Conservation (phyloP, 495 filamentous ascomycete species). For the Cercophora scortea region DNA sequence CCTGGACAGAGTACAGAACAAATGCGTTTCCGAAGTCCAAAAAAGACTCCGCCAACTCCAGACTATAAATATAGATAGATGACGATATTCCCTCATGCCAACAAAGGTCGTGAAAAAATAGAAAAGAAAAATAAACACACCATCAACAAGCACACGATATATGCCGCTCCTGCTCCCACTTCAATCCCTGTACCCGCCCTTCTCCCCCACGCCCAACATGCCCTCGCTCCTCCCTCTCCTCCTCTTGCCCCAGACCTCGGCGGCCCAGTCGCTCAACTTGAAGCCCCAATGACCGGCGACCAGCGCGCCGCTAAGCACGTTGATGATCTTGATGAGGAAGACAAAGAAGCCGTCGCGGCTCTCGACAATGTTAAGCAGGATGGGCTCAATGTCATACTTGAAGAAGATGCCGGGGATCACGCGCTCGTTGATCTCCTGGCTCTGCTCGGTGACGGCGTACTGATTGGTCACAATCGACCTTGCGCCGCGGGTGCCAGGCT, state of each 20-base stretch:
- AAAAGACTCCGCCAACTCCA: too few relatives aligned
- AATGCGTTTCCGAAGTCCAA: too few relatives aligned
- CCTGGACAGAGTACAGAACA: too few relatives aligned
- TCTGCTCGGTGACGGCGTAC: constrained; percentile 91
- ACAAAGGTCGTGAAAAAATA: too few relatives aligned
- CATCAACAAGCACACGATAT: too few relatives aligned
- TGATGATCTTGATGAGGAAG: constrained; percentile 66
- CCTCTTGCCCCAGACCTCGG: constrained; percentile 39
- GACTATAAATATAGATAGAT: too few relatives aligned
- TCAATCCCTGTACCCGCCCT: background rate
- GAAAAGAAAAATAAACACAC: too few relatives aligned
- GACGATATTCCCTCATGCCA: too few relatives aligned
- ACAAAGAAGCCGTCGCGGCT: constrained; percentile 64
- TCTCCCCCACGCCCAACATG: constrained; percentile 36
- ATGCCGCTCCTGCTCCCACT: too few relatives aligned
- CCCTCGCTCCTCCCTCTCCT: constrained; percentile 48
- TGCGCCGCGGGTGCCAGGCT: constrained; percentile 9
- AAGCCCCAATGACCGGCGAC: constrained; percentile 57
- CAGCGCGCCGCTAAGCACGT: constrained; percentile 52
- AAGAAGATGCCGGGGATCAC: constrained; percentile 89
- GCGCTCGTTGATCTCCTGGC: constrained; percentile 56
- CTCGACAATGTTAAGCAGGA: constrained; percentile 78
- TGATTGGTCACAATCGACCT: constrained; percentile 85
- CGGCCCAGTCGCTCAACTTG: constrained; percentile 43
- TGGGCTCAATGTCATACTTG: constrained; percentile 98